Conservation (phyloP, 345 rosid genomes). For the Turritis glabra region DNA sequence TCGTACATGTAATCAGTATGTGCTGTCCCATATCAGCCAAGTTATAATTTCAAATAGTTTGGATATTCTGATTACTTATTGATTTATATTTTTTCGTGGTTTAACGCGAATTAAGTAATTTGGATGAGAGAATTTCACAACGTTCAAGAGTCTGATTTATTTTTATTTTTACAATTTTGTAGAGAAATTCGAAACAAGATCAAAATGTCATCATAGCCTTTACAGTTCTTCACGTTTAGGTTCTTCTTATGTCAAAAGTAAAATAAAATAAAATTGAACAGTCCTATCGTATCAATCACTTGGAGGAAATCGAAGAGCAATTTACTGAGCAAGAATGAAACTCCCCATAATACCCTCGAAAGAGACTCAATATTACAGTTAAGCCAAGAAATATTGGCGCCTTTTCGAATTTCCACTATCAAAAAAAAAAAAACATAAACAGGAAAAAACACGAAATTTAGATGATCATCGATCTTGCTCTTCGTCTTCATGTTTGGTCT, state of each 20-base stretch:
- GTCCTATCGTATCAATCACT: not conserved
- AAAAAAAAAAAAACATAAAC: not conserved
- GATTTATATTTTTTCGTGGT: too few relatives aligned
- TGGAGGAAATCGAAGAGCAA: too few relatives aligned
- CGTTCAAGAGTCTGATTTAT: not conserved
- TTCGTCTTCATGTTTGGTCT: not conserved
- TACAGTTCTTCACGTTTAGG: too few relatives aligned
- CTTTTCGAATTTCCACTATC: conserved; percentile 19
- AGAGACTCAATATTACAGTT: not conserved
- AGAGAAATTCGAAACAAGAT: not conserved
- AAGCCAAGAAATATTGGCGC: conserved; percentile 26
- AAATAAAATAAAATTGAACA: not conserved
- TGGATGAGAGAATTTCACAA: too few relatives aligned
- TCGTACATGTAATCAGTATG: too few relatives aligned
- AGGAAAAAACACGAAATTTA: not conserved
- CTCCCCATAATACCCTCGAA: conserved; percentile 4
- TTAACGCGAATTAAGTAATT: too few relatives aligned
- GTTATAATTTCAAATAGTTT: not conserved
- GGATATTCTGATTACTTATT: too few relatives aligned
- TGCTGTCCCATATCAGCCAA: not conserved
- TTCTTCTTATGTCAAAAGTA: too few relatives aligned
- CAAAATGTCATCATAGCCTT: not conserved
- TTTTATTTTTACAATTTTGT: not conserved
- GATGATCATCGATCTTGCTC: conserved; percentile 14
- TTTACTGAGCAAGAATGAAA: not conserved